Base-by-base conservation (phyloP, 1,139 yeast genomes). In the Petasospora fabianii region DNA sequence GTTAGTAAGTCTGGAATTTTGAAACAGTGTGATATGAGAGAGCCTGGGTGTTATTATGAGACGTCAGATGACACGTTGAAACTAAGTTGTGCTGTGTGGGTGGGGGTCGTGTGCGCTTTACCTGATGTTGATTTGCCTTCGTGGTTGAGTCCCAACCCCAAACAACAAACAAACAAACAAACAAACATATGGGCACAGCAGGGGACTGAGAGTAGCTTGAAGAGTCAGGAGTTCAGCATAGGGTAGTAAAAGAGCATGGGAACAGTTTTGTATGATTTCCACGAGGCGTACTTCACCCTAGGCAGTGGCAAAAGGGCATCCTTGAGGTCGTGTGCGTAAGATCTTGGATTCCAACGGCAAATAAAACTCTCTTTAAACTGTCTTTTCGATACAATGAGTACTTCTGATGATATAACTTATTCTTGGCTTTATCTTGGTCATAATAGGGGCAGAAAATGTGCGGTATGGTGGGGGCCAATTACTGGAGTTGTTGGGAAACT, bases 1-100 rank as follows among this genome's bases (percentile, higher is more conserved):
- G 54, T 58, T 49, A 52, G 56, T 53, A 50, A 97, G 16, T 8
- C 16, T 26, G 28, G 28, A 5, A 15, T 26, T n/a, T 20, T 6
- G n/a, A 12, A 12, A 10, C 13, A 12, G 26, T 20, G 22, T 7
- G 10, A 8, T 8, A 20, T 8, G 22, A 20, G 22, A 20, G 22
- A 20, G 7, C 22, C 7, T 20, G 10, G 22, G 7, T 20, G 22
- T 7, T 20, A 10, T 20, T 20, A 10, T 7, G 10, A 7, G 10
- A 20, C 7, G 22, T 8, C 9, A 20, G 22, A 20, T 7, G 7
- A 20, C 9, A 20, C 10, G 10, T n/a, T n/a, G n/a, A n/a, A n/a
- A n/a, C n/a, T n/a, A n/a, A n/a, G n/a, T n/a, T n/a, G n/a, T n/a
- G n/a, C n/a, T n/a, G n/a, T n/a, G n/a, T n/a, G n/a, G n/a, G n/a